Conservation (phyloP, 306 rosid genomes). For the Corylus americana region DNA sequence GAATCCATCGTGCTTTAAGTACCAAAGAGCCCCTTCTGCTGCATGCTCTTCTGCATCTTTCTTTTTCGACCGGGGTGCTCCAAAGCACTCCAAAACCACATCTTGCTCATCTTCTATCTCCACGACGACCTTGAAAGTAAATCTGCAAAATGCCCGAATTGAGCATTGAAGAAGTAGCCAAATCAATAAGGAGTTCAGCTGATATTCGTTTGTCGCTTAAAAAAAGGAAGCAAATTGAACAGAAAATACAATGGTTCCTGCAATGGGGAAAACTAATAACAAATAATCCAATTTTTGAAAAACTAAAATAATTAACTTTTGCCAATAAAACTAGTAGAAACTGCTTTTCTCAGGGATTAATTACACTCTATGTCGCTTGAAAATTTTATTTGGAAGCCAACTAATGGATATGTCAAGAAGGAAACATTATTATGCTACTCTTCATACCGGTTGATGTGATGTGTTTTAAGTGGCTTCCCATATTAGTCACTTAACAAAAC, state of each 20-base stretch:
- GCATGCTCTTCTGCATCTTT: constrained; percentile 81
- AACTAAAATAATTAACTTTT: too few species aligned
- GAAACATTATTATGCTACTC: too few species aligned
- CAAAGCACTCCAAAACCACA: constrained; percentile 50
- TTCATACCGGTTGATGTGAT: too few species aligned
- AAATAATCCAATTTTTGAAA: too few species aligned
- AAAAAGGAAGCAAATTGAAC: neutral
- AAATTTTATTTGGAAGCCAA: too few species aligned
- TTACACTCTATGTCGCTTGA: too few species aligned
- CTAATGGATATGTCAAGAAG: too few species aligned
- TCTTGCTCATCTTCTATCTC: constrained; percentile 61
- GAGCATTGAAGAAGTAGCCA: neutral
- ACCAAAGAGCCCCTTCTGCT: constrained; percentile 86
- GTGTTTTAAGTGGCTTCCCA: too few species aligned
- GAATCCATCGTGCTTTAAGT: constrained; percentile 56
- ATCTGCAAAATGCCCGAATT: constrained; percentile 43
- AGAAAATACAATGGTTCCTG: neutral
- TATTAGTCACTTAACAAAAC: too few species aligned
- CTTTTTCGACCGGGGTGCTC: constrained; percentile 56
- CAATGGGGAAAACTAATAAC: neutral
- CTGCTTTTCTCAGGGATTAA: too few species aligned
- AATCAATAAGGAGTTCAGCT: constrained; percentile 17
- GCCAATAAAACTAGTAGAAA: too few species aligned
- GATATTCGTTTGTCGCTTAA: neutral
- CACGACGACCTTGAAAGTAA: constrained; percentile 59